Percentiles rank a stretch among this genome's conserved stretches.
Conservation (phyloP, 768 basidiomycete genomes). For the Russula virescens region DNA sequence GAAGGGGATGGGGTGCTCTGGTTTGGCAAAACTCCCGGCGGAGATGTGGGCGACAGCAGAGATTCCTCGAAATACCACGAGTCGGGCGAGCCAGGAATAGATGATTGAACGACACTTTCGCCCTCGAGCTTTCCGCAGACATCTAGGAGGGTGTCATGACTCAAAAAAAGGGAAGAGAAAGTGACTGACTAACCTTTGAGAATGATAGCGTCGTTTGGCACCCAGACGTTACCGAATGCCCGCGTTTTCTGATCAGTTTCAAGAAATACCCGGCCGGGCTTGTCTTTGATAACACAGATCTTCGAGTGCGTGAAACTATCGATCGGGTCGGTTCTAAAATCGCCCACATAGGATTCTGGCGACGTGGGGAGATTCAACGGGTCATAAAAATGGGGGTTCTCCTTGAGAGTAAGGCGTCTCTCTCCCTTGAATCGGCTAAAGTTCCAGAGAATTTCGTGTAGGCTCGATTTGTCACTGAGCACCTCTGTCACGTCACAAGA, state of each 20-base stretch:
- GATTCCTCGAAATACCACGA: not conserved
- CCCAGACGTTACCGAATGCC: slow-evolving; percentile 3
- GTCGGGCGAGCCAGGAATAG: not conserved
- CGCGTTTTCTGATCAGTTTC: not conserved
- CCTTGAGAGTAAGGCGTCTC: too few relatives aligned
- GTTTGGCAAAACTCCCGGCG: not conserved
- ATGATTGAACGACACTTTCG: not conserved
- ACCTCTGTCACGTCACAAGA: too few relatives aligned
- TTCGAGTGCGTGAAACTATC: not conserved
- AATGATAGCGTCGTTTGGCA: not conserved
- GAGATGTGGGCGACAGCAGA: not conserved
- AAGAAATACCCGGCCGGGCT: slow-evolving; percentile 2
- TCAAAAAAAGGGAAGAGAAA: not conserved
- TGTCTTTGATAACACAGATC: slow-evolving; percentile 5
- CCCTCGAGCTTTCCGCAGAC: slow-evolving; percentile 5
- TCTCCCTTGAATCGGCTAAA: too few relatives aligned
- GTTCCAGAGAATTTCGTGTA: too few relatives aligned
- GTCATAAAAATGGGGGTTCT: too few relatives aligned
- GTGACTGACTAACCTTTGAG: not conserved
- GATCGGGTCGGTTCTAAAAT: not conserved
- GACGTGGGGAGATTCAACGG: too few relatives aligned
- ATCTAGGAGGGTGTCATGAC: not conserved
- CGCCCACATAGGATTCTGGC: too few relatives aligned
- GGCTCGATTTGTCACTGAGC: too few relatives aligned
- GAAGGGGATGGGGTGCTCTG: not conserved